Conservation (phyloP, 352 stramenopile species). For the Aphanomyces cochlioides region DNA sequence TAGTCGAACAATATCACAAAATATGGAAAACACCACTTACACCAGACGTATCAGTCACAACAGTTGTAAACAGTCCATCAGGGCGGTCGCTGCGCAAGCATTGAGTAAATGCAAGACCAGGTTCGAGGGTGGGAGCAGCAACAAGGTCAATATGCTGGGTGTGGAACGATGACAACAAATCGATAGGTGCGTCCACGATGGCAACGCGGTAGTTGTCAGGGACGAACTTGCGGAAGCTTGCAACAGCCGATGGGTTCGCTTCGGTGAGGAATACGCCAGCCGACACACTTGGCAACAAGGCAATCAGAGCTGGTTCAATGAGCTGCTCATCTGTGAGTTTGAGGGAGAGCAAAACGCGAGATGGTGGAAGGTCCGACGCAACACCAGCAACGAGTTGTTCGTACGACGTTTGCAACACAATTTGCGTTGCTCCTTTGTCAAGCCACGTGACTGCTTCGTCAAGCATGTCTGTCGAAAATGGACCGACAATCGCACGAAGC, state of each 20-base stretch:
- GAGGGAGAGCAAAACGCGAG: constrained; percentile 59
- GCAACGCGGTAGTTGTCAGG: constrained; percentile 12
- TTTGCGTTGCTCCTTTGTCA: constrained; percentile 54
- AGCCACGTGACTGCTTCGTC: constrained; percentile 55
- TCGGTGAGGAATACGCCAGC: constrained; percentile 53
- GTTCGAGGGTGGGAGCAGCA: constrained; percentile 33
- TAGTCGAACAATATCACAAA: constrained; percentile 2
- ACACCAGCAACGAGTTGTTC: constrained; percentile 50
- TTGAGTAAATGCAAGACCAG: constrained; percentile 58
- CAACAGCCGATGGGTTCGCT: constrained; percentile 19
- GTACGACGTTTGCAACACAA: constrained; percentile 51
- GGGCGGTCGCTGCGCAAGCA: constrained; percentile 85
- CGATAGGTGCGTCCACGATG: constrained; percentile 9
- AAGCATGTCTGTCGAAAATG: constrained; percentile 58
- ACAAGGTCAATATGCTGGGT: constrained; percentile 54
- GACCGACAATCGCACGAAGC: constrained; percentile 53
- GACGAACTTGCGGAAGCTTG: constrained; percentile 19
- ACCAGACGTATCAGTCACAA: constrained; percentile 88
- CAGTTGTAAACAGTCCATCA: constrained; percentile 91
- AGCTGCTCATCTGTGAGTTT: constrained; percentile 40
- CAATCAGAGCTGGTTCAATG: constrained; percentile 37
- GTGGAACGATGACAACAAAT: constrained; percentile 13
- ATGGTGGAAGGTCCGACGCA: constrained; percentile 59
- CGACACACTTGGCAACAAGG: constrained; percentile 37
- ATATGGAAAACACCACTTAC: constrained; percentile 41